Evolutionary conservation across 2,329 filamentous ascomycete genomes (phyloP), one percentile per base, ranked within the genome.

Genomic region (Trichoderma sp.): DNA sequence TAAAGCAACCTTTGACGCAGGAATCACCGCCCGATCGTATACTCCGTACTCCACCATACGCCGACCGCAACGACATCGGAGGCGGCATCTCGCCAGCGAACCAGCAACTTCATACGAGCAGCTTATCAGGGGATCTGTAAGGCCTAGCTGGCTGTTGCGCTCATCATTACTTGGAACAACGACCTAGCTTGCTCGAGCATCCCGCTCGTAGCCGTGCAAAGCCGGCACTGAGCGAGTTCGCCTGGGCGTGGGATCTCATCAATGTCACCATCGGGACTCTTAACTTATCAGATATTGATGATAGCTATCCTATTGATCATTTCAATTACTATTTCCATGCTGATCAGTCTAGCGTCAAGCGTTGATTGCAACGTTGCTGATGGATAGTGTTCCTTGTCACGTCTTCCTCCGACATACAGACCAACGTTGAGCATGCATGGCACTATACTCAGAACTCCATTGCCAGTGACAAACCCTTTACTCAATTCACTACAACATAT

Each of bases 131-230:
- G n/a, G 12, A 62, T 54, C 34, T 45, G 39, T n/a, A 21, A 24
- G 3, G 7, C 43, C 34, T 61, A 34, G 17, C 58, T 17, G 47
- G 26, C 51, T 52, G 28, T 15, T 21, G 28, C 34, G 26, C 28
- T 45, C 14, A 30, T 47, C 30, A 50, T 59, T 51, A 45, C 57
- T 43, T 43, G 34, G 45, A 48, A 60, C 43, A 28, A 41, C 14
- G 26, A 54, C 24, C 21, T 45, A 14, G 21, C 34, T 26, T 28
- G 41, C 21, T 19, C 1, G 24, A 54, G 50, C 30, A 54, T 34
- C 34, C 59, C 59, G 59, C 39, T 17, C 59, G 48, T 54, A 62
- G n/a, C 59, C 59, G 59, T 62, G 3, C 50, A 21, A 44, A 62
- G 59, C 59, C 59, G 59, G 34, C 41, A 26, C 59, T 54, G 59